Base-by-base conservation (phyloP, 73 alveolate species). In the Stentor coeruleus region DNA sequence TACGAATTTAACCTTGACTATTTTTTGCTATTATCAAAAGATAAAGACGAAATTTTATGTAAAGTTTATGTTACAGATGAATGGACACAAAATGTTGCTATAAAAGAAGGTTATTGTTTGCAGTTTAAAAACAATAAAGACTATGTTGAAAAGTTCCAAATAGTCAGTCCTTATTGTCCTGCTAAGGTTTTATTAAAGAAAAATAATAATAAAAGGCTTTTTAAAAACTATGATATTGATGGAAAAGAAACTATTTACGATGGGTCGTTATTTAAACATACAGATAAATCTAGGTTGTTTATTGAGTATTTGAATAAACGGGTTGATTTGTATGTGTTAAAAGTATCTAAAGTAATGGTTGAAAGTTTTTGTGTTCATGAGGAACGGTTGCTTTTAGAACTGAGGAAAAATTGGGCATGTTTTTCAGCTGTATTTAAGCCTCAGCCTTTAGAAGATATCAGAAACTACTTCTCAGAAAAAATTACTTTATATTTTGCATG, bases 401-500 rank as follows among this genome's bases (percentile, higher is more conserved):
- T 66, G 40, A 2, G 11, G 2, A 20, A 66, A 26, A 33, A 20
- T 15, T 66, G 79, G 79, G 79, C 79, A 26, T 15, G 11, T 40
- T 20, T 20, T 2, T 28, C 20, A 33, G 33, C n/a, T 1, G 40
- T 31, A 1, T 66, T 66, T 26, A 33, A 66, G 39, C 79, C 40
- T 31, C 79, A 66, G 33, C 94, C 94, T 1, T 58, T 82, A 30
- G 84, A 84, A 20, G 58, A 30, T 33, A 77, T 91, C 38, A 59
- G 92, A 38, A 90, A 79, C 73, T 91, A 91, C 85, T 91, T 87
- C 74, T 92, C 93, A 0, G 96, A 91, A 75, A 73, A 87, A 66
- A 85, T 91, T 59, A 93, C 96, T 0, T 66, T 91, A 57, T 91
- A 91, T 58, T 91, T 88, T 83, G 86, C 40, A 37, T 91, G 96